phyloP scores from a whole-genome alignment of 495 filamentous ascomycete genomes.

The Halenospora varia region DNA sequence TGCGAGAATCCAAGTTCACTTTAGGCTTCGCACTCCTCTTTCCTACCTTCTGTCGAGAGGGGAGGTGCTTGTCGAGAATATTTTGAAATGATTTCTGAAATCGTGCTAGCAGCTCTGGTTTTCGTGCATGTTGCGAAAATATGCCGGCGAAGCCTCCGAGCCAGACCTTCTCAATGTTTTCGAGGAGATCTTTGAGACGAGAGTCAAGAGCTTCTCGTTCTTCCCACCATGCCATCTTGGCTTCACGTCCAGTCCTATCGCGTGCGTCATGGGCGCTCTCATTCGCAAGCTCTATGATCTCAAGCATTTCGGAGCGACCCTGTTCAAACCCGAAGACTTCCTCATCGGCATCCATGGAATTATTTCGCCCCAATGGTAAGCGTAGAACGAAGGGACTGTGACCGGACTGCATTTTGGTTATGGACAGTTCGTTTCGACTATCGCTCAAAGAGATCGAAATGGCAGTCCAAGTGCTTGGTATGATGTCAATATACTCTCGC shows the following conservation, averaged over 20 bases:
- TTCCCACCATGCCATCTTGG: constrained; percentile 83
- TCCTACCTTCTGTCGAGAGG: constrained; percentile 69
- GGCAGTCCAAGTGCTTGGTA: constrained; percentile 79
- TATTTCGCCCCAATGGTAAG: constrained; percentile 76
- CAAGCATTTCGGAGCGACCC: constrained; percentile 70
- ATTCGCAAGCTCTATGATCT: constrained; percentile 78
- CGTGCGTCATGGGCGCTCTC: constrained; percentile 72
- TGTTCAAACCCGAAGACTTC: constrained; percentile 79
- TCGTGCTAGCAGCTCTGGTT: constrained; percentile 56
- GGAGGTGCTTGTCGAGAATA: constrained; percentile 84
- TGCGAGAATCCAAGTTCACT: constrained; percentile 66
- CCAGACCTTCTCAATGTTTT: constrained; percentile 88
- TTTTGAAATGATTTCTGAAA: constrained; percentile 75
- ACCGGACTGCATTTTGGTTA: constrained; percentile 70
- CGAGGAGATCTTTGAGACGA: constrained; percentile 70
- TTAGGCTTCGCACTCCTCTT: constrained; percentile 41
- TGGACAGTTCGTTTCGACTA: constrained; percentile 71
- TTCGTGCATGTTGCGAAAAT: constrained; percentile 66
- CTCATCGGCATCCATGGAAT: constrained; percentile 72
- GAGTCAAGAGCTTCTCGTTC: constrained; percentile 74
- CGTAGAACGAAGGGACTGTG: constrained; percentile 79
- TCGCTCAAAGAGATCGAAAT: constrained; percentile 82
- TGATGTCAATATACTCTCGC: constrained; percentile 70
- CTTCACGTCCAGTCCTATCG: constrained; percentile 51
- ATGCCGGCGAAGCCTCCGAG: constrained; percentile 90